phyloP scores from a whole-genome alignment of 176 grass and related monocot species.

The Triticum dicoccoides region DNA sequence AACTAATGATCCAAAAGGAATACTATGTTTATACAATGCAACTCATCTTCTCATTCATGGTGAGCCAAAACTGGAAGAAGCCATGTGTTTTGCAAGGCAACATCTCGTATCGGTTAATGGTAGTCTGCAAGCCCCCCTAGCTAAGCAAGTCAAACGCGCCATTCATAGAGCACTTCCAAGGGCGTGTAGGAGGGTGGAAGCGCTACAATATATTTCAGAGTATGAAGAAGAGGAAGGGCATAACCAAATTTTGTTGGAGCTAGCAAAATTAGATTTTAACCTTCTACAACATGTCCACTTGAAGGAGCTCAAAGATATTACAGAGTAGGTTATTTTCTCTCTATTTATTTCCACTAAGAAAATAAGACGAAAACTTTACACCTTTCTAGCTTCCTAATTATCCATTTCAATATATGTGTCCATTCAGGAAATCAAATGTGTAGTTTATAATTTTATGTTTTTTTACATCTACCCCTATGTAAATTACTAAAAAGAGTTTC shows the following conservation, averaged over 20 bases:
- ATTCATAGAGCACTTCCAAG: constrained; percentile 19
- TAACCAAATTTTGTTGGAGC: constrained; percentile 5
- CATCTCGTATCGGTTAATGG: background rate
- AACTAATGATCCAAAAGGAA: constrained; percentile 1
- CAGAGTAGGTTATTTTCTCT: background rate
- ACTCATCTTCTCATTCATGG: background rate
- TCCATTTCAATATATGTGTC: too few species aligned
- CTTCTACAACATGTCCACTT: too few species aligned
- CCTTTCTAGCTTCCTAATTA: too few species aligned
- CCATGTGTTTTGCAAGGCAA: background rate
- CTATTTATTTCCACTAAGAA: too few species aligned
- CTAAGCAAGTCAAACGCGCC: constrained; percentile 4
- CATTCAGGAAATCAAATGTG: too few species aligned
- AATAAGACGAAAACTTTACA: too few species aligned
- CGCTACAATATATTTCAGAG: background rate
- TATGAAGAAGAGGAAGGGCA: background rate
- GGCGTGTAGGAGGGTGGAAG: background rate
- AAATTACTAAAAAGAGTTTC: too few species aligned
- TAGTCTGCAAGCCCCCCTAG: background rate
- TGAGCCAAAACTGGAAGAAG: background rate
- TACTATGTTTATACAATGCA: constrained; percentile 29
- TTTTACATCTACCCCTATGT: too few species aligned
- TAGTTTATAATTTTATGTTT: too few species aligned
- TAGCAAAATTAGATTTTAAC: too few species aligned
- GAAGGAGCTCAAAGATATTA: background rate